Evolutionary conservation across 169 alveolate genomes (phyloP).

Genomic region (Babesia caballi): DNA sequence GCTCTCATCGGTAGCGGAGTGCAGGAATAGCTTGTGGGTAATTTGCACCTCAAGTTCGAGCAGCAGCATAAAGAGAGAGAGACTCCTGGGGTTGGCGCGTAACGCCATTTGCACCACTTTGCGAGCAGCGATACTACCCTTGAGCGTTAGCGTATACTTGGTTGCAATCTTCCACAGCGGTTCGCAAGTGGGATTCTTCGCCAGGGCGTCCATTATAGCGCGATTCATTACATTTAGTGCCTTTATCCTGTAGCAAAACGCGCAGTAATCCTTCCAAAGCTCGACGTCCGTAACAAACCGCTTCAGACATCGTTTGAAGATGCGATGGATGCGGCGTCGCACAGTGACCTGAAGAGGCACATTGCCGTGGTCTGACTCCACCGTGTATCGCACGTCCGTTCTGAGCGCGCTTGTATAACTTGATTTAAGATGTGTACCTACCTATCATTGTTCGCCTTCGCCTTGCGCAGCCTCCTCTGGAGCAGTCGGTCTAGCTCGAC

Average conservation of each 20-base stretch:
- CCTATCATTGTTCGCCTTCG: neutral
- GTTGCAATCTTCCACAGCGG: conserved; percentile 38
- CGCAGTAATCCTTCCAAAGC: conserved; percentile 36
- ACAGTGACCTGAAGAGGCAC: conserved; percentile 19
- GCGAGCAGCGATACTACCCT: conserved; percentile 43
- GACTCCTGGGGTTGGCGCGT: conserved; percentile 36
- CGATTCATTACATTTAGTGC: conserved; percentile 35
- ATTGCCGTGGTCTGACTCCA: conserved; percentile 3
- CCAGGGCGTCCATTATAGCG: conserved; percentile 42
- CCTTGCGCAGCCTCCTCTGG: conserved; percentile 26
- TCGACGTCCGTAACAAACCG: conserved; percentile 20
- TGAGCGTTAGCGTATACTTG: conserved; percentile 33
- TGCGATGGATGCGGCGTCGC: conserved; percentile 43
- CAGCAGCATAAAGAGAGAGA: conserved; percentile 7
- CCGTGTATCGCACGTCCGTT: neutral
- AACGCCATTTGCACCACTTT: conserved; percentile 47
- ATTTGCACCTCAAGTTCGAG: conserved; percentile 37
- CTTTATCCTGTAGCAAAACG: conserved; percentile 37
- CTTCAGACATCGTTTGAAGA: conserved; percentile 44
- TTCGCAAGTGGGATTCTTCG: conserved; percentile 55
- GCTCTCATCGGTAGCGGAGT: neutral
- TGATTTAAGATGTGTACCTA: neutral
- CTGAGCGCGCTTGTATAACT: neutral
- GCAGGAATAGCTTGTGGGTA: neutral
- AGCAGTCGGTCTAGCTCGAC: conserved; percentile 47